phyloP scores from a whole-genome alignment of 2,329 filamentous ascomycete genomes.

The Samsoniella hepiali region DNA sequence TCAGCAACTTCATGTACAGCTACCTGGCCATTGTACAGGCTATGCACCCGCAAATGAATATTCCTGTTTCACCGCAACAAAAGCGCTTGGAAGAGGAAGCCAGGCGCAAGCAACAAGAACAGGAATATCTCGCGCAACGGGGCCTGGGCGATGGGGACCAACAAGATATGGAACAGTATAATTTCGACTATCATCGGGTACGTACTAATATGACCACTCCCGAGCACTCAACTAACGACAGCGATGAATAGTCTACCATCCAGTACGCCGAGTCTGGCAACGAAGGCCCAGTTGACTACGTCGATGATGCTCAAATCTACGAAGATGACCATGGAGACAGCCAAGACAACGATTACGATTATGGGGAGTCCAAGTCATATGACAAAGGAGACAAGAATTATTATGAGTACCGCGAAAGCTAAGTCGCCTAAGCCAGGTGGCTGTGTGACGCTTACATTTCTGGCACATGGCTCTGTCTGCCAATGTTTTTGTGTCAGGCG shows the following conservation, averaged over 20 bases:
- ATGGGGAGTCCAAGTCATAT: slow-evolving; percentile 38
- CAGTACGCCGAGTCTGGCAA: slow-evolving; percentile 45
- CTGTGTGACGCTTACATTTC: not conserved
- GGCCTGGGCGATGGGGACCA: slow-evolving; percentile 46
- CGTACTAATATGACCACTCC: slow-evolving; percentile 26
- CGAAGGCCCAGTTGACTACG: slow-evolving; percentile 46
- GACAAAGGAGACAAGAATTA: slow-evolving; percentile 40
- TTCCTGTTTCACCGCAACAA: slow-evolving; percentile 78
- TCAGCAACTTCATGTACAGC: slow-evolving; percentile 99
- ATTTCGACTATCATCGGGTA: slow-evolving; percentile 53
- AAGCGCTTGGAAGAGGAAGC: slow-evolving; percentile 57
- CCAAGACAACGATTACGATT: slow-evolving; percentile 35
- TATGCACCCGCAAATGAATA: slow-evolving; percentile 94
- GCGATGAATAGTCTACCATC: slow-evolving; percentile 37
- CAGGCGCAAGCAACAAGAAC: slow-evolving; percentile 47
- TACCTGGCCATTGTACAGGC: slow-evolving; percentile 98
- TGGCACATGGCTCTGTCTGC: not conserved
- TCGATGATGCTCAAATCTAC: slow-evolving; percentile 52
- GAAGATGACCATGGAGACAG: slow-evolving; percentile 49
- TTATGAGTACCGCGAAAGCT: slow-evolving; percentile 35
- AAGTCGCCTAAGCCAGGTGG: not conserved
- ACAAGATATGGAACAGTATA: slow-evolving; percentile 49
- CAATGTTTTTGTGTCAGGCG: not conserved
- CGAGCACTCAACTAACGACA: slow-evolving; percentile 13
- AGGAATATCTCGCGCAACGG: slow-evolving; percentile 44